These are phyloP conservation scores for Cicer yamashitae DNA, from an alignment of 306 rosid species.

Conservation along the genomic window DNA sequence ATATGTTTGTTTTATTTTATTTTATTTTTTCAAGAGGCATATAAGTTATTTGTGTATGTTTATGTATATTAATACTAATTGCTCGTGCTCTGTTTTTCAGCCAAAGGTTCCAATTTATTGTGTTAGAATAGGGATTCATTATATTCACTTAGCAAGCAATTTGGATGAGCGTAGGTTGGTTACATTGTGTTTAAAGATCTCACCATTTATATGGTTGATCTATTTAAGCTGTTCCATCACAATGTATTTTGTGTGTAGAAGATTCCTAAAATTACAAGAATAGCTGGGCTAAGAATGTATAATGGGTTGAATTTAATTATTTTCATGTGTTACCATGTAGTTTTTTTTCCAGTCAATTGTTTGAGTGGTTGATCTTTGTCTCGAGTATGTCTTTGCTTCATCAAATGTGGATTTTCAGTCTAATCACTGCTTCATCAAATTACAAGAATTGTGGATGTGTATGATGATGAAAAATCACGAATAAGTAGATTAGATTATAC, in stretches of 20 bases:
- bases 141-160: background rate
- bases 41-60: slow-evolving; percentile 12
- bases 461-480: no score
- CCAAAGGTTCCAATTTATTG: background rate
- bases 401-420: background rate
- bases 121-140: background rate
- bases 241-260: background rate
- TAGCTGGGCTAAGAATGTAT: background rate
- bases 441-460: no score
- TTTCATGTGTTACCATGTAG: no score
- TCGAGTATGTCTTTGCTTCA: background rate
- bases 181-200: background rate
- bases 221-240: background rate
- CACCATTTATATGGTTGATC: background rate
- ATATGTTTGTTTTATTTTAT: background rate
- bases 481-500: background rate
- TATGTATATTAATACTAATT: slow-evolving; percentile 44
- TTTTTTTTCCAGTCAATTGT: background rate
- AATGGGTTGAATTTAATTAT: no score
- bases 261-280: background rate
- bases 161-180: background rate
- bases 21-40: slow-evolving; percentile 5
- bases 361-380: no score
- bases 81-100: slow-evolving; percentile 40
- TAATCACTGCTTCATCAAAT: no score